Evolutionary conservation across 805 yeast genomes (phyloP), one percentile per base, ranked within the genome.

Genomic region (Candida odintsovae): DNA sequence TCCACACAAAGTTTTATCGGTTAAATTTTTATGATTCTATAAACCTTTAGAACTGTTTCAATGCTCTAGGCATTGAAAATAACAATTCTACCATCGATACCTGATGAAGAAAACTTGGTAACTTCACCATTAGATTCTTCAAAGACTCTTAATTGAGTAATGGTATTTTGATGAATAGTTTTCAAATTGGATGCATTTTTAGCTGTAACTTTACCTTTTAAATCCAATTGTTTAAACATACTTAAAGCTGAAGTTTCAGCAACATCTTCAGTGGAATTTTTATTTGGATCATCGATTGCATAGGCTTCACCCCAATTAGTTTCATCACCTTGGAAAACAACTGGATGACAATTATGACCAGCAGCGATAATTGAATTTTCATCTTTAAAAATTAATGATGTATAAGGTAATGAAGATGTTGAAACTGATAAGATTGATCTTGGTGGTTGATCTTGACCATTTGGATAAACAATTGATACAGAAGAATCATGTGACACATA

Each of bases 201-300:
- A 26, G 64, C 64, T 46, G 67, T 72, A 43, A 78, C 78, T 47
- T 86, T 78, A 49, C 99, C 99, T 73, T 90, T 94, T 65, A 92
- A 77, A 69, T 94, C 99, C 76, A 94, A 72, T 67, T 92, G 96
- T 67, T 88, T 83, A 72, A 94, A 94, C 90, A 92, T 89, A 70
- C 86, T 86, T 65, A 94, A 77, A 7, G 95, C 95, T 53, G 83
- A 78, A 52, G 85, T 86, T 52, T 86, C 84, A 44, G 68, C 68
- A 6, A 77, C 71, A 13, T 76, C 68, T 44, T 63, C 63, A 38
- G 68, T 72, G 13, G 76, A 76, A 47, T 75, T 77, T 46, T 78
- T 87, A 41, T 73, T 78, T 38, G 73, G 80, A 43, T 71, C 77
- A 38, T 70, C 76, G 18, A 54, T 56, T 29, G 57, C 53, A 75